Conservation (phyloP, 2,329 filamentous ascomycete genomes). For the Neonectria hederae region DNA sequence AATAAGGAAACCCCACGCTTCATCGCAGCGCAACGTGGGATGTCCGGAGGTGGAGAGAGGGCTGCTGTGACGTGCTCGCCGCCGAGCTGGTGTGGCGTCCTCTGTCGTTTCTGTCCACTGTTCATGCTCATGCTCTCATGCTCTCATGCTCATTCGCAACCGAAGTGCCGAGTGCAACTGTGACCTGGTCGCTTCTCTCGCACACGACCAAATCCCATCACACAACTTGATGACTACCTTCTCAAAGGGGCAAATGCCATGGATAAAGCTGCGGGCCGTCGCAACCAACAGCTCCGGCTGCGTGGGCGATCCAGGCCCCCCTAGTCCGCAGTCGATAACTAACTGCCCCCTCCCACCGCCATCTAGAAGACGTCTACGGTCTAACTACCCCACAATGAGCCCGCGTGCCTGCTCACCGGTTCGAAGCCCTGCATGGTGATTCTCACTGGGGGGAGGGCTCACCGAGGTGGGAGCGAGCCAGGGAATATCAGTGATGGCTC, state of each 20-base stretch:
- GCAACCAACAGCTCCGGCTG: neutral
- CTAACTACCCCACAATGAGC: slow-evolving; percentile 18
- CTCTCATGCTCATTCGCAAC: neutral
- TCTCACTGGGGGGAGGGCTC: slow-evolving; percentile 8
- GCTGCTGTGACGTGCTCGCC: slow-evolving; percentile 29
- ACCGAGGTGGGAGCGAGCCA: slow-evolving; percentile 23
- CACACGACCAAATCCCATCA: neutral
- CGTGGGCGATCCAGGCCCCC: neutral
- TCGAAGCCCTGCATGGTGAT: slow-evolving; percentile 16
- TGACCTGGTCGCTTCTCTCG: neutral
- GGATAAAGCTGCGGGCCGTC: neutral
- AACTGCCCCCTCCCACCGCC: slow-evolving; percentile 1
- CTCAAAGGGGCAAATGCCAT: neutral
- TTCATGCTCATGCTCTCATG: neutral
- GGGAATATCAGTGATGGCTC: neutral
- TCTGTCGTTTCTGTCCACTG: neutral
- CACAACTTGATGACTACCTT: neutral
- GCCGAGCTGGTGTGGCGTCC: neutral
- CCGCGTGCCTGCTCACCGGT: slow-evolving; percentile 19
- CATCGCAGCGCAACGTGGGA: slow-evolving; percentile 32
- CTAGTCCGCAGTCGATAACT: neutral
- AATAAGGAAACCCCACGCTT: slow-evolving; percentile 29
- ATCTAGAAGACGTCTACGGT: slow-evolving; percentile 15
- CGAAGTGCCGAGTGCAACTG: neutral
- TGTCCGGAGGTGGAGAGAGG: slow-evolving; percentile 16